phyloP scores from a whole-genome alignment of 208 protist species.

The Leishmania mexicana region DNA sequence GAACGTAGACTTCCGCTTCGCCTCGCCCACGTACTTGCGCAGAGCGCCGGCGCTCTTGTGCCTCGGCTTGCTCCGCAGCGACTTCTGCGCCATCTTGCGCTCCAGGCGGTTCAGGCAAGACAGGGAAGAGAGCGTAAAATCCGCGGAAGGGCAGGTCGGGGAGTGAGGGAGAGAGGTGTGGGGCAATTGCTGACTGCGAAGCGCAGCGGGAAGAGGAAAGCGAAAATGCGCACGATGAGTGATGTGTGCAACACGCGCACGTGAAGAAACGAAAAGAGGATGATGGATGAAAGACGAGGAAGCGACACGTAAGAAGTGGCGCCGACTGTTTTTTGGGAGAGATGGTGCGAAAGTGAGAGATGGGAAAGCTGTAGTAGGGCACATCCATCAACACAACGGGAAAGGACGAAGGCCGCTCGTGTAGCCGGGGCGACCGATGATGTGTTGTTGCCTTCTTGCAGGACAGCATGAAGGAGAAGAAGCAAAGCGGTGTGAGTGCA shows the following conservation, averaged over 20 bases:
- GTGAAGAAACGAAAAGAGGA: no score
- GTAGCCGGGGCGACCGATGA: background rate
- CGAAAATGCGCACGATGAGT: background rate
- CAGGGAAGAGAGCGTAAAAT: background rate
- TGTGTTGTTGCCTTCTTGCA: background rate
- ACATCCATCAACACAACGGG: background rate
- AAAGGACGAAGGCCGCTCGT: background rate
- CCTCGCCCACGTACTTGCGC: constrained; percentile 85
- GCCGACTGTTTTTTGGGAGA: background rate
- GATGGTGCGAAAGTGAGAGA: background rate
- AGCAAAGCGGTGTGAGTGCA: background rate
- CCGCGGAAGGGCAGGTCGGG: background rate
- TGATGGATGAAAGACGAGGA: background rate
- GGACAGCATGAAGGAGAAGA: background rate
- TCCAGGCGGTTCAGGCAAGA: background rate
- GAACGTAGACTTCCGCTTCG: constrained; percentile 78
- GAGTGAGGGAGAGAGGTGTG: background rate
- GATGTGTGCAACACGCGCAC: background rate
- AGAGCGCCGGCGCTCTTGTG: constrained; percentile 81
- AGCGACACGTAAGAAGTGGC: background rate
- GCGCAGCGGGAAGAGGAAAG: background rate
- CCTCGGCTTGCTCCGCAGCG: constrained; percentile 64
- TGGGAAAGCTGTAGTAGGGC: background rate
- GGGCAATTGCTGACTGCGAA: background rate
- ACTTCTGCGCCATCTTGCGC: constrained; percentile 73